Conservation (phyloP, 2,329 filamentous ascomycete genomes). For the Colletotrichum brevisporum region DNA sequence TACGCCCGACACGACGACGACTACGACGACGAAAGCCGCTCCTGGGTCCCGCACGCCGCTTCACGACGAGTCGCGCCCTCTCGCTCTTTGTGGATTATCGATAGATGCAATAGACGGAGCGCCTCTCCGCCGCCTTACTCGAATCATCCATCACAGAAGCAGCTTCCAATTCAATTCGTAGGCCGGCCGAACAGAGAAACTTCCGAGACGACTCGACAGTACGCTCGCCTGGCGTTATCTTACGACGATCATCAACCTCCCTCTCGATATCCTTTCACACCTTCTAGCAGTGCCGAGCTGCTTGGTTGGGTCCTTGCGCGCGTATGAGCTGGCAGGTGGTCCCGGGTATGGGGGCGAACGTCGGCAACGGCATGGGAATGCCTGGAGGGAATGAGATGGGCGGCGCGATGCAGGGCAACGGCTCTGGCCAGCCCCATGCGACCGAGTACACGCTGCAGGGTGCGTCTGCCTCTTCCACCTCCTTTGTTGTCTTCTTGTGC, state of each 20-base stretch:
- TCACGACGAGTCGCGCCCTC: constrained; percentile 20
- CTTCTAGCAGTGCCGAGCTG: constrained; percentile 18
- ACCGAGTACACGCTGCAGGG: constrained; percentile 75
- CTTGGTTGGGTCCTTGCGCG: constrained; percentile 35
- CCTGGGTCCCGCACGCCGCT: background rate
- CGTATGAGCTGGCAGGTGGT: constrained; percentile 55
- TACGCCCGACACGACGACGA: constrained; percentile 23
- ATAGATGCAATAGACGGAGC: constrained; percentile 26
- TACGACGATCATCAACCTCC: too few relatives aligned
- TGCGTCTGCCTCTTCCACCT: constrained; percentile 41
- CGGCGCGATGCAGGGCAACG: constrained; percentile 61
- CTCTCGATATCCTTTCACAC: too few relatives aligned
- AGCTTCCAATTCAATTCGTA: constrained; percentile 5
- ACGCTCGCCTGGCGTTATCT: too few relatives aligned
- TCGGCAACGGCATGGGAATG: constrained; percentile 53
- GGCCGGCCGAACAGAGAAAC: background rate
- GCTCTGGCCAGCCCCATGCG: constrained; percentile 67
- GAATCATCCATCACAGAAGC: constrained; percentile 15
- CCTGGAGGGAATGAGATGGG: constrained; percentile 60
- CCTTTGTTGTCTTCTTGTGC: too few relatives aligned
- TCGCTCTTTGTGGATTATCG: constrained; percentile 1
- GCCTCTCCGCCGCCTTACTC: background rate
- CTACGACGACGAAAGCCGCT: constrained; percentile 9
- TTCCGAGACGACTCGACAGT: background rate
- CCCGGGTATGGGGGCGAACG: constrained; percentile 57